Base-by-base conservation (phyloP, 1,284 basidiomycete species). In the Pascua guehoae region DNA sequence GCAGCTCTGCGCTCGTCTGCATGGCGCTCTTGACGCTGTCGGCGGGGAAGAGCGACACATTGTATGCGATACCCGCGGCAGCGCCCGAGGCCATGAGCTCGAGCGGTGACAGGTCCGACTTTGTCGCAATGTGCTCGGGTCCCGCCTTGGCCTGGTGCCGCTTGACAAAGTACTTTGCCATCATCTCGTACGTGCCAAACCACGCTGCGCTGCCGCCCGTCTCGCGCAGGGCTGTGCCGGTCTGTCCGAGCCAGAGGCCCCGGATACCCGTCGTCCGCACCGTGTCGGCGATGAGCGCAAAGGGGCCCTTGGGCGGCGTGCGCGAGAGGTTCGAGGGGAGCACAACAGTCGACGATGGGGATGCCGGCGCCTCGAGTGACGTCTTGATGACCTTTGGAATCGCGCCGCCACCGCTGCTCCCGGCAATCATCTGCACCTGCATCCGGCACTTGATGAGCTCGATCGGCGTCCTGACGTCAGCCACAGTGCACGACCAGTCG, bases 11-110 rank as follows among this genome's bases (percentile, higher is more conserved):
- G 74, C 88, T 88, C 0, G 95, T 98, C 81, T 98, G 95, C 75
- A 98, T 90, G 46, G 91, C 84, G 64, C 88, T 91, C 80, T 98
- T 98, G 70, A 98, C 85, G 40, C 88, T 89, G 76, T 98, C 95
- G 12, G 93, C 93, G 0, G 92, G 93, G 80, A 94, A 96, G 37
- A 75, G 68, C 16, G 87, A 82, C 67, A 94, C 79, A 67, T 91
- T 95, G 80, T 92, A 97, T 57, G 84, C 81, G 12, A 89, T 86
- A 5, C 95, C 95, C 0, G 93, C 91, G 49, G 85, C 82, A 5
- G 92, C 94, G 14, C 94, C 95, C 1, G 89, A 83, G 0, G 88
- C 63, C 42, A 92, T 91, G 10, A 92, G 87, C 75, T 98, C 88
- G 83, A 86, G 87, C 0, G 87, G 82, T 36, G 80, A 73, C 44